These are phyloP conservation scores for Talaromyces rugulosus DNA, from an alignment of 2,329 filamentous ascomycete genomes.

Conservation along the genomic window DNA sequence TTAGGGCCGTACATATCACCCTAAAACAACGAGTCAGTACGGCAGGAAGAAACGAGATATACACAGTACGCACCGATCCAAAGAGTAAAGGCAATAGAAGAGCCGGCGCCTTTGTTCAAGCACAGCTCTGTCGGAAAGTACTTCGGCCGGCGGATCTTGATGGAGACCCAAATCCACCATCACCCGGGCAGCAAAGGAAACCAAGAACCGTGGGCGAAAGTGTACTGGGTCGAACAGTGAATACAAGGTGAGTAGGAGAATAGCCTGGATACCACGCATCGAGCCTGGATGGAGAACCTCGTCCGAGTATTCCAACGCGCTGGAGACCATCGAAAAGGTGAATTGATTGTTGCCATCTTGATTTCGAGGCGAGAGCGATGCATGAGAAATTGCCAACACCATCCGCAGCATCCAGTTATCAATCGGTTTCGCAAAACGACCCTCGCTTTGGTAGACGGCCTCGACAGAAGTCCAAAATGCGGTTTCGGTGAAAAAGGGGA, in stretches of 20 bases:
- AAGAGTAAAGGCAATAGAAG: slow-evolving; percentile 84
- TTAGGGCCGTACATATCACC: slow-evolving; percentile 82
- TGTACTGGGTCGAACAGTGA: slow-evolving; percentile 84
- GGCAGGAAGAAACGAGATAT: not conserved
- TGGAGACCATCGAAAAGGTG: slow-evolving; percentile 57
- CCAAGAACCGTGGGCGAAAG: slow-evolving; percentile 90
- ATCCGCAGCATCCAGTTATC: slow-evolving; percentile 87
- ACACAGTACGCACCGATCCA: slow-evolving; percentile 66
- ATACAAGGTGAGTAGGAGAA: slow-evolving; percentile 82
- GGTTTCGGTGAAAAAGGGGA: slow-evolving; percentile 79
- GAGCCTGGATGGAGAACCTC: slow-evolving; percentile 81
- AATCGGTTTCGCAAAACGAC: slow-evolving; percentile 57
- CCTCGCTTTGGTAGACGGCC: slow-evolving; percentile 70
- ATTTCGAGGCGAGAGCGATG: slow-evolving; percentile 64
- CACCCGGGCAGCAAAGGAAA: slow-evolving; percentile 83
- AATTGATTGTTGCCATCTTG: slow-evolving; percentile 61
- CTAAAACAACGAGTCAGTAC: slow-evolving; percentile 42
- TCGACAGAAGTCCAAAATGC: slow-evolving; percentile 73
- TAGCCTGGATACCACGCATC: slow-evolving; percentile 77
- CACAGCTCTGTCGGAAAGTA: slow-evolving; percentile 62
- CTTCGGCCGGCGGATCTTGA: slow-evolving; percentile 75
- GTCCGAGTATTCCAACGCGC: slow-evolving; percentile 73
- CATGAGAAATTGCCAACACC: slow-evolving; percentile 79
- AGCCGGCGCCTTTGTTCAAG: slow-evolving; percentile 76
- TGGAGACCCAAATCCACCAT: slow-evolving; percentile 88